Base-by-base conservation (phyloP, 148 eudicot genomes). In the Heliamphora exappendiculata region DNA sequence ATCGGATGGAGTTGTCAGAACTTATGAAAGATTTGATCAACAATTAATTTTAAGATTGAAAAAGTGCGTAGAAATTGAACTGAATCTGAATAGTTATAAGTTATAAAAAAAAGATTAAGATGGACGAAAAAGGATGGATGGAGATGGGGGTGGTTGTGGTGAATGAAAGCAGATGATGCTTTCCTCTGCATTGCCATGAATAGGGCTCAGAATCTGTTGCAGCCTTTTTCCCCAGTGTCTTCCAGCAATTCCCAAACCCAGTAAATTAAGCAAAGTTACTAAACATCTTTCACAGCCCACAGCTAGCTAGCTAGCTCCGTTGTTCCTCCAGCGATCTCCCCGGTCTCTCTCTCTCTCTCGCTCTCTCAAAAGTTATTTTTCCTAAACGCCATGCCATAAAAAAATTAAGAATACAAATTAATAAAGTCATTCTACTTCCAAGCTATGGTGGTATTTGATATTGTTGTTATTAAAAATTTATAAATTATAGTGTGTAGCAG, bases 111-210 rank as follows among this genome's bases (percentile, higher is more conserved):
- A 36, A 31, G 26, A 29, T 57, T n/a, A 72, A 19, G 67, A 11
- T 55, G 26, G 41, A 54, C 59, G 14, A 36, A 41, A 62, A 24
- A 64, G 41, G 42, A 36, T 54, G 26, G 26, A 26, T 9, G 5
- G 64, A 2, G 37, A 20, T 7, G 33, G 53, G 22, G n/a, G 51
- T 5, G 13, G 44, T 8, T 51, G 75, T 69, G 71, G 72, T 24
- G 76, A 60, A 33, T 62, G 55, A 59, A 74, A 49, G 78, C 51
- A 36, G 70, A 53, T 20, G 12, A 72, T 79, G 20, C 26, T 17
- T 68, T 84, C 82, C 79, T 81, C 66, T 81, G 79, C 41, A 41
- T 84, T 84, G 78, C 82, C 74, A 75, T 84, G 84, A 81, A 81
- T 84, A 72, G 81, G 69, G 26, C 58, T 73, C 62, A 77, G 81